Percentiles rank a stretch among this genome's conserved stretches.
Conservation (phyloP, 2,329 filamentous ascomycete species). For the Fusarium multiceps region DNA sequence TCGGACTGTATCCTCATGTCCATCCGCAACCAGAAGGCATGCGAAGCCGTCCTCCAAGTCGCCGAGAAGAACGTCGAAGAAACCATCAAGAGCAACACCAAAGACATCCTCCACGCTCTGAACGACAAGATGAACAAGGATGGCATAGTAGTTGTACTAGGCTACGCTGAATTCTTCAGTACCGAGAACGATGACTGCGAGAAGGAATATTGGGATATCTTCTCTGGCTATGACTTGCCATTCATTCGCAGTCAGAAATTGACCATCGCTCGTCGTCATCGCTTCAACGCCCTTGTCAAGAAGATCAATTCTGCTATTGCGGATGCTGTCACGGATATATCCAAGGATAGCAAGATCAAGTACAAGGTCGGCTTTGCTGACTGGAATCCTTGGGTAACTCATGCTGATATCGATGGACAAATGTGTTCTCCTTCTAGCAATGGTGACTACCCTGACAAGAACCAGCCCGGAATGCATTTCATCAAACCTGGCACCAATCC, state of each 20-base stretch:
- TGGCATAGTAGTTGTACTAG: neutral
- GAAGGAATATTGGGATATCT: neutral
- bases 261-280: neutral
- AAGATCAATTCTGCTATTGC: neutral
- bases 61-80: neutral
- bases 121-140: neutral
- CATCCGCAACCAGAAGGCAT: fast-evolving
- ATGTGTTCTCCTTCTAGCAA: neutral
- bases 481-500: neutral
- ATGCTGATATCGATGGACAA: neutral
- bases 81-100: neutral
- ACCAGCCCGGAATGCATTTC: conserved; percentile 4
- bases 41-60: neutral
- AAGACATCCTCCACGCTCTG: neutral
- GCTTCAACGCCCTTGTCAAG: neutral
- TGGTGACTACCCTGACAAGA: neutral
- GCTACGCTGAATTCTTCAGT: conserved; percentile 5
- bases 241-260: neutral
- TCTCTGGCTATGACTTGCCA: too few species aligned
- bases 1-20: neutral
- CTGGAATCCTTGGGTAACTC: conserved; percentile 8
- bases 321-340: neutral
- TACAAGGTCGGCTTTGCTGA: conserved; percentile 9
- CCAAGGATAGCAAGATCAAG: fast-evolving
- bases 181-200: neutral